These are phyloP conservation scores for Martiniozyma asiatica DNA, from an alignment of 1,139 yeast species.

Conservation along the genomic window DNA sequence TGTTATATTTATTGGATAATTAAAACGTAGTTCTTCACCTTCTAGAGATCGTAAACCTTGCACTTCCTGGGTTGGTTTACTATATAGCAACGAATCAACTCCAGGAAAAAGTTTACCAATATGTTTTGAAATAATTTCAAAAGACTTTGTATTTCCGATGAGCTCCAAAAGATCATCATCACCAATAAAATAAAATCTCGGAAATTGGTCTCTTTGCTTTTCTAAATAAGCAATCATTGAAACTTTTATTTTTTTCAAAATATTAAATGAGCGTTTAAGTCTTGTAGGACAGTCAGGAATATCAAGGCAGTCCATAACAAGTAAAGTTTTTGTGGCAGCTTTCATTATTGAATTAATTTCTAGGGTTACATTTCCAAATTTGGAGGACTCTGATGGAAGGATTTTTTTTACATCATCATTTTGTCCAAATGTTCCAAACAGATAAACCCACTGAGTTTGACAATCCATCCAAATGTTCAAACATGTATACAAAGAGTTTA, in stretches of 20 bases:
- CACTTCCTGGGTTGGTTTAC: conserved; percentile 22
- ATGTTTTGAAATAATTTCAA: conserved; percentile 43
- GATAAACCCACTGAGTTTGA: conserved; percentile 82
- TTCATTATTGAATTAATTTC: conserved; percentile 47
- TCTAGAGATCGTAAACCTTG: conserved; percentile 46
- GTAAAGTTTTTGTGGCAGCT: conserved; percentile 36
- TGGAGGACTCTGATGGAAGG: conserved; percentile 57
- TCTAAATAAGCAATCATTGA: conserved; percentile 75
- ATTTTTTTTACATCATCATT: conserved; percentile 48
- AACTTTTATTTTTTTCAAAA: conserved; percentile 45
- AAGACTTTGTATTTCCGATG: conserved; percentile 53
- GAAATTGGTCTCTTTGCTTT: conserved; percentile 63
- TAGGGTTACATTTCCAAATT: conserved; percentile 53
- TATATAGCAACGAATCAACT: conserved; percentile 33
- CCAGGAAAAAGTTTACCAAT: conserved; percentile 68
- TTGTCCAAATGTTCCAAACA: conserved; percentile 63
- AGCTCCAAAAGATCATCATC: conserved; percentile 82
- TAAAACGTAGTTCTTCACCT: conserved; percentile 44
- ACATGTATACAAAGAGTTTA: conserved; percentile 39
- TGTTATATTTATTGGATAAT: conserved; percentile 32
- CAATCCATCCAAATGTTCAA: conserved; percentile 73
- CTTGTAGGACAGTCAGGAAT: conserved; percentile 38
- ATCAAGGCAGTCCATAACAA: conserved; percentile 46
- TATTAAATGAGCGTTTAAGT: conserved; percentile 42
- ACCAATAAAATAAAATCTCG: conserved; percentile 80